Percentiles rank a stretch among this genome's conserved stretches.
phyloP scores from a whole-genome alignment of 106 monocot genomes.

The Dioscorea dumetorum region DNA sequence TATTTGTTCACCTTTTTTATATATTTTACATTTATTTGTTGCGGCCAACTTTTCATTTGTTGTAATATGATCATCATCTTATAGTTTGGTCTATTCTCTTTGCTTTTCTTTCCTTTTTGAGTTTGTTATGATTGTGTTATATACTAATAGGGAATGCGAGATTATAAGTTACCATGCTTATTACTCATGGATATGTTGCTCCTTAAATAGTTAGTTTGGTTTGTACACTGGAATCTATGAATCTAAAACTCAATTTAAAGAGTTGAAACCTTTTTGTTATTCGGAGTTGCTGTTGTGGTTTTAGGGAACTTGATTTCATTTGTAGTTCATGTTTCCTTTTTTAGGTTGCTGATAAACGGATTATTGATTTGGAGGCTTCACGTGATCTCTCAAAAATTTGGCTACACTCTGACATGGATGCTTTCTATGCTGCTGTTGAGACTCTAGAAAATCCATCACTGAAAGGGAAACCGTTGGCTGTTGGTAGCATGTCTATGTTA shows the following conservation, averaged over 20 bases:
- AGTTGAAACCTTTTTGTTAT: neutral
- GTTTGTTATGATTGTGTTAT: neutral
- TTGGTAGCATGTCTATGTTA: conserved; percentile 96
- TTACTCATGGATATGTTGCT: too few relatives aligned
- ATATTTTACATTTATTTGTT: too few relatives aligned
- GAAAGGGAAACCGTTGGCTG: conserved; percentile 88
- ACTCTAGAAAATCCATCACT: conserved; percentile 74
- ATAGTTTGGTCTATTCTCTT: too few relatives aligned
- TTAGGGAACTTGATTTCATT: neutral
- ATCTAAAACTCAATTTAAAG: too few relatives aligned
- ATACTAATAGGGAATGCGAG: too few relatives aligned
- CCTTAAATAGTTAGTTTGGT: too few relatives aligned
- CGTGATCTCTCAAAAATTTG: conserved; percentile 90
- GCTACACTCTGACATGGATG: conserved; percentile 98
- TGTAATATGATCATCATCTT: too few relatives aligned
- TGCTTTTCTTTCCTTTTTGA: neutral
- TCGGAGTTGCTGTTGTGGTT: too few relatives aligned
- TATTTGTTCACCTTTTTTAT: too few relatives aligned
- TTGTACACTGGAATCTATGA: too few relatives aligned
- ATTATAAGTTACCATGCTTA: too few relatives aligned
- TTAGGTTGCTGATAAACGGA: conserved; percentile 66
- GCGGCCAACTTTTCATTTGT: too few relatives aligned
- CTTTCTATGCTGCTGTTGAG: conserved; percentile 97
- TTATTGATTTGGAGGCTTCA: conserved; percentile 71
- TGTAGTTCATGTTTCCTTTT: conserved; percentile 1